phyloP scores from a whole-genome alignment of 805 yeast species.

The Candida railenensis region DNA sequence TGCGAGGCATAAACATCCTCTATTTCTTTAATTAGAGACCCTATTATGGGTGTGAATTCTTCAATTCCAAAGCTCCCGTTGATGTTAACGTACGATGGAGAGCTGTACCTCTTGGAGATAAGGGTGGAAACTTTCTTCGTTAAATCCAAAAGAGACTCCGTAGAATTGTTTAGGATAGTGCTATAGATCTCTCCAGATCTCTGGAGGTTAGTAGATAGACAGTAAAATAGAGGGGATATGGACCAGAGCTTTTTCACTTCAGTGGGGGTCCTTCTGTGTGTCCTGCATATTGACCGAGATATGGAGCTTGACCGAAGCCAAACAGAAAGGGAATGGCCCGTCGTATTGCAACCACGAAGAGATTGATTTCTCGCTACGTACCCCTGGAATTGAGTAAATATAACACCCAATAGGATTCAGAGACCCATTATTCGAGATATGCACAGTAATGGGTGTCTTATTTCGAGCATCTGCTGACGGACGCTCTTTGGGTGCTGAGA shows the following conservation, averaged over 20 bases:
- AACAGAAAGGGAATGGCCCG: no score
- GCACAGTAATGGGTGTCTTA: constrained; percentile 34
- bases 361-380: constrained; percentile 12
- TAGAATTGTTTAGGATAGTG: constrained; percentile 42
- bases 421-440: constrained; percentile 30
- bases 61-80: constrained; percentile 38
- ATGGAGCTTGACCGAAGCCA: no score
- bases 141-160: constrained; percentile 40
- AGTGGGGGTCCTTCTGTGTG: neutral
- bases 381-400: constrained; percentile 41
- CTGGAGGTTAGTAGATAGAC: constrained; percentile 6
- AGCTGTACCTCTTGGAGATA: constrained; percentile 36
- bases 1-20: constrained; percentile 13
- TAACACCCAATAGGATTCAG: constrained; percentile 38
- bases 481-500: constrained; percentile 1
- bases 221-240: neutral
- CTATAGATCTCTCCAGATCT: constrained; percentile 30
- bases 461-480: neutral
- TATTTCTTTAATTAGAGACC: constrained; percentile 24
- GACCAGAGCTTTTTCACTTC: neutral
- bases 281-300: no score
- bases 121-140: constrained; percentile 42
- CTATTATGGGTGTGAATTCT: constrained; percentile 27
- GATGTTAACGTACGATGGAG: constrained; percentile 46
- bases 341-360: no score